Percentiles rank a stretch among this genome's conserved stretches.
Evolutionary conservation across 192 early-diverging fungal genomes (phyloP).

Genomic region (Backusella tuberculispora): DNA sequence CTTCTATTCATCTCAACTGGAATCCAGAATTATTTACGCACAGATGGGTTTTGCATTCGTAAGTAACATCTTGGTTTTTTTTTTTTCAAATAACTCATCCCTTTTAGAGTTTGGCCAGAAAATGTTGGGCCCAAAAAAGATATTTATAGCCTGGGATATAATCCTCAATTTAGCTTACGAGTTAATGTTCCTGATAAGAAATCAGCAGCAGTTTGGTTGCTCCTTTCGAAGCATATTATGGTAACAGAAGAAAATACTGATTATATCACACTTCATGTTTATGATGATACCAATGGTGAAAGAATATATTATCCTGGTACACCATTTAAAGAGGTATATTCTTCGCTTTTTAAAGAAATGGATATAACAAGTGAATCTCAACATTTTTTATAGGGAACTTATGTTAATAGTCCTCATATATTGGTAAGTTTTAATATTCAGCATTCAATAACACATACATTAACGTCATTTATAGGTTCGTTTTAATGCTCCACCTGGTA

Average conservation of each 20-base stretch:
- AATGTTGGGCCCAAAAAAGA: constrained; percentile 33
- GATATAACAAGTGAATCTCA: neutral
- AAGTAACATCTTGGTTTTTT: constrained; percentile 38
- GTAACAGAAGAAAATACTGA: constrained; percentile 84
- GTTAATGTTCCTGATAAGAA: constrained; percentile 56
- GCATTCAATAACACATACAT: neutral
- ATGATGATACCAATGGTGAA: constrained; percentile 65
- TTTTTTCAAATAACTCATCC: neutral
- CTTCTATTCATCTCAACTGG: constrained; percentile 92
- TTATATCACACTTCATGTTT: constrained; percentile 88
- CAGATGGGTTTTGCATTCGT: constrained; percentile 74
- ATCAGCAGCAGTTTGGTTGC: constrained; percentile 69
- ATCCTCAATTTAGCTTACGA: constrained; percentile 81
- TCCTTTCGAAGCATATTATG: constrained; percentile 85
- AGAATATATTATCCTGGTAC: constrained; percentile 69
- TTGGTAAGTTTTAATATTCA: constrained; percentile 51
- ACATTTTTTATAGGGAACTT: constrained; percentile 66
- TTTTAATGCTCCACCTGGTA: constrained; percentile 63
- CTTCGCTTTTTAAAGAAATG: constrained; percentile 25
- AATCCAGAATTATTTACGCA: constrained; percentile 77
- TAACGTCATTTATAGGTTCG: constrained; percentile 47
- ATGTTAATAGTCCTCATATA: constrained; percentile 88
- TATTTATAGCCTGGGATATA: constrained; percentile 50
- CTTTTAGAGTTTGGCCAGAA: constrained; percentile 39
- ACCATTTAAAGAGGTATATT: constrained; percentile 49